Evolutionary conservation across 192 early-diverging fungal genomes (phyloP).

Genomic region (Obelidium mucronatum): DNA sequence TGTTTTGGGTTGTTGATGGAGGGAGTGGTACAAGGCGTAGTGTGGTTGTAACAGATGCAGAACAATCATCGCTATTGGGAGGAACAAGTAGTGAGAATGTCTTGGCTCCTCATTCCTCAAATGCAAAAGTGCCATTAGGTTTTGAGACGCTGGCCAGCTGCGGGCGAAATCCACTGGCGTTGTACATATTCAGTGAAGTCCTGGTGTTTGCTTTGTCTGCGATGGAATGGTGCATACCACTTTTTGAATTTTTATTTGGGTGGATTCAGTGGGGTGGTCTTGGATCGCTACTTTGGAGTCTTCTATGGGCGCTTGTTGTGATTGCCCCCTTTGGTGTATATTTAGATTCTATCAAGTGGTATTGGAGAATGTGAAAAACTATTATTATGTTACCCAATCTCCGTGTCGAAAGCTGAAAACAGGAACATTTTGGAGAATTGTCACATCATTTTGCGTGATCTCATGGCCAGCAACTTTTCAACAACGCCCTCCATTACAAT

Average conservation of each 20-base stretch:
- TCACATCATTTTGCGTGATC: too few species aligned
- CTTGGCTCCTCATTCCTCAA: neutral
- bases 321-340: constrained; percentile 21
- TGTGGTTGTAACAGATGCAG: neutral
- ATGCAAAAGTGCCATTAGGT: neutral
- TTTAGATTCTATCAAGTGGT: constrained; percentile 17
- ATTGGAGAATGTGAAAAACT: constrained; percentile 34
- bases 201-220: constrained; percentile 3
- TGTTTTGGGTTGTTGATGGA: constrained; percentile 48
- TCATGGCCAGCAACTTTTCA: too few species aligned
- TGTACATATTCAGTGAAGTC: constrained; percentile 51
- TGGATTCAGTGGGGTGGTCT: constrained; percentile 23
- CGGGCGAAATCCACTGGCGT: constrained; percentile 56
- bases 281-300: constrained; percentile 27
- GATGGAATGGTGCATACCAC: neutral
- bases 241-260: constrained; percentile 12
- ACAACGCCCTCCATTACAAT: neutral
- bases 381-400: too few species aligned
- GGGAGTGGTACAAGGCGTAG: constrained; percentile 3
- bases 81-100: too few species aligned
- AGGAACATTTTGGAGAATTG: too few species aligned
- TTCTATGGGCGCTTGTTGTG: constrained; percentile 24
- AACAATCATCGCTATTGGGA: too few species aligned
- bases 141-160: neutral
- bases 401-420: too few species aligned